Evolutionary conservation across 140 eudicot species (phyloP).

Genomic region (Erigeron philadelphicus): DNA sequence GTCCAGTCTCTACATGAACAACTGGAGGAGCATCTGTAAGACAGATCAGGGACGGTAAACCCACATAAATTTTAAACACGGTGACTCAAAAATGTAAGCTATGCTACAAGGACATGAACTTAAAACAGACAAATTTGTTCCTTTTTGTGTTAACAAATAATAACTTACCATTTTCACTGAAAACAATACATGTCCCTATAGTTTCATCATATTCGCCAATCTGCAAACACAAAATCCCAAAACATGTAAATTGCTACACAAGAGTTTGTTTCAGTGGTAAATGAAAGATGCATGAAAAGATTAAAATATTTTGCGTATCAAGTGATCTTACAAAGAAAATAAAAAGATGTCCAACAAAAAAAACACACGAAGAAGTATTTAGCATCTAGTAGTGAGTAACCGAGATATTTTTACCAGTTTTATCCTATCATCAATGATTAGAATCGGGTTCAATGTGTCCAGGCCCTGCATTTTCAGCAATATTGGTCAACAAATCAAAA

Average conservation of each 20-base stretch:
- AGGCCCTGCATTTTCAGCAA: conserved; percentile 58
- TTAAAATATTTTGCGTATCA: neutral
- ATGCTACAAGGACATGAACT: neutral
- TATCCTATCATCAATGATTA: conserved; percentile 59
- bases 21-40: conserved; percentile 51
- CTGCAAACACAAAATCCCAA: conserved; percentile 35
- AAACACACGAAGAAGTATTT: neutral
- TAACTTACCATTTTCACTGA: conserved; percentile 62
- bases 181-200: conserved; percentile 64
- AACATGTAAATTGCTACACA: neutral
- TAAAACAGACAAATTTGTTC: neutral
- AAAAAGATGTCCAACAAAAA: neutral
- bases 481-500: neutral
- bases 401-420: conserved; percentile 52
- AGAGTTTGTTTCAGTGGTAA: conserved; percentile 1
- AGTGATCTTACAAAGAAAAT: neutral
- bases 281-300: neutral
- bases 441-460: conserved; percentile 76
- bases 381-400: neutral
- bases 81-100: conserved; percentile 7
- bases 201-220: conserved; percentile 84
- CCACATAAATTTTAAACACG: neutral
- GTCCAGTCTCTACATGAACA: conserved; percentile 51
- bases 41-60: conserved; percentile 3
- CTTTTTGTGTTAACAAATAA: neutral